Conservation (phyloP, 2,329 filamentous ascomycete genomes). For the Simplicillium sp. region DNA sequence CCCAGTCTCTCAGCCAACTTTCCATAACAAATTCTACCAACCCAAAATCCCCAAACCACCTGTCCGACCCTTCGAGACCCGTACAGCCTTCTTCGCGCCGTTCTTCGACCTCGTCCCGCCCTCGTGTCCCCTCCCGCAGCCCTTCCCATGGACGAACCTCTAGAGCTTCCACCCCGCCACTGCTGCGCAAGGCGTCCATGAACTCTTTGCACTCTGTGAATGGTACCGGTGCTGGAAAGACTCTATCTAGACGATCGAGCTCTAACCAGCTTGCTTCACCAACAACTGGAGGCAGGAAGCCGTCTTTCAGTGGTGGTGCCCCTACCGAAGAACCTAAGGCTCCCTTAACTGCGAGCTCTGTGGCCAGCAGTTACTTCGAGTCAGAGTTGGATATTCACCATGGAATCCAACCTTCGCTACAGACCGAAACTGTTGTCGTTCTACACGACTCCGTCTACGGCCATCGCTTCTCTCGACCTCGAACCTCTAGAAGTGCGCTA, state of each 20-base stretch:
- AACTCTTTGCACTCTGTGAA: constrained; percentile 45
- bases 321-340: constrained; percentile 24
- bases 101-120: constrained; percentile 28
- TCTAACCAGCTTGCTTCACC: constrained; percentile 35
- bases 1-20: constrained; percentile 33
- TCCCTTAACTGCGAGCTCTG: constrained; percentile 36
- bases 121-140: constrained; percentile 29
- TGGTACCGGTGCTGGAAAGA: constrained; percentile 24
- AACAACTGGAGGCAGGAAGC: constrained; percentile 21
- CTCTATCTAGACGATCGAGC: constrained; percentile 38
- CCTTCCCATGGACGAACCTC: constrained; percentile 32
- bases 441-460: constrained; percentile 93
- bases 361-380: constrained; percentile 61
- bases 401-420: constrained; percentile 25
- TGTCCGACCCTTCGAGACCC: constrained; percentile 19
- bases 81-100: constrained; percentile 26
- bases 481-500: constrained; percentile 61
- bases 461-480: constrained; percentile 79
- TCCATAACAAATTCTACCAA: constrained; percentile 26
- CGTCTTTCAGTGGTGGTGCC: constrained; percentile 15
- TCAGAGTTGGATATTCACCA: constrained; percentile 60
- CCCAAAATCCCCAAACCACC: constrained; percentile 16
- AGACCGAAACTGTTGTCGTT: constrained; percentile 65
- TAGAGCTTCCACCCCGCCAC: constrained; percentile 36
- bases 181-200: constrained; percentile 47